Conservation (phyloP, 257 asterid genomes). For the Solanum appendiculatum region DNA sequence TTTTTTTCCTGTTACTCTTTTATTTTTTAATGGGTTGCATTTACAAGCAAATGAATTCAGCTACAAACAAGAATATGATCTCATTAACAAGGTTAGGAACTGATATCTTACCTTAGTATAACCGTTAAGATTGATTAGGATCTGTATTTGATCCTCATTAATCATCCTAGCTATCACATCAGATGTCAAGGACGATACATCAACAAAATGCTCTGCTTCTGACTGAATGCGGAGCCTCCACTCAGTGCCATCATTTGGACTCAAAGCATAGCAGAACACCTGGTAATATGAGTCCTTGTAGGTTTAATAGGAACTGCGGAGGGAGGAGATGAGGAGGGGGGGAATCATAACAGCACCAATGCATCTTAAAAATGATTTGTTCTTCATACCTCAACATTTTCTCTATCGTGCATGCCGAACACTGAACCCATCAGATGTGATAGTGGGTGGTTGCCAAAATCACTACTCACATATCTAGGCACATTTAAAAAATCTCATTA, state of each 20-base stretch:
- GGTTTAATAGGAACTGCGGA: background rate
- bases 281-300: slow-evolving; percentile 12
- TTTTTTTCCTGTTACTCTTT: background rate
- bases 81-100: background rate
- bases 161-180: slow-evolving; percentile 90
- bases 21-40: background rate
- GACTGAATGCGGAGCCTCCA: slow-evolving; percentile 91
- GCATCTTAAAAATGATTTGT: background rate
- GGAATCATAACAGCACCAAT: background rate
- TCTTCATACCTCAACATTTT: slow-evolving; percentile 73
- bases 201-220: slow-evolving; percentile 91
- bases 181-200: slow-evolving; percentile 87
- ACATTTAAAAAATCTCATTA: background rate
- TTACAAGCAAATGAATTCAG: background rate
- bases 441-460: slow-evolving; percentile 94
- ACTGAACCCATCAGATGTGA: slow-evolving; percentile 99
- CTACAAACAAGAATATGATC: background rate
- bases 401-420: slow-evolving; percentile 85
- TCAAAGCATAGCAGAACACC: slow-evolving; percentile 96
- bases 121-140: slow-evolving; percentile 92
- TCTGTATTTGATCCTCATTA: slow-evolving; percentile 84
- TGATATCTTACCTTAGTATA: slow-evolving; percentile 63
- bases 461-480: slow-evolving; percentile 93
- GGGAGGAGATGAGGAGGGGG: background rate
- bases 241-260: slow-evolving; percentile 92